A percentile compares a stretch with the other conserved stretches of the same genome.
Conservation (phyloP, 495 filamentous ascomycete species). For the Schizothecium vesticola region DNA sequence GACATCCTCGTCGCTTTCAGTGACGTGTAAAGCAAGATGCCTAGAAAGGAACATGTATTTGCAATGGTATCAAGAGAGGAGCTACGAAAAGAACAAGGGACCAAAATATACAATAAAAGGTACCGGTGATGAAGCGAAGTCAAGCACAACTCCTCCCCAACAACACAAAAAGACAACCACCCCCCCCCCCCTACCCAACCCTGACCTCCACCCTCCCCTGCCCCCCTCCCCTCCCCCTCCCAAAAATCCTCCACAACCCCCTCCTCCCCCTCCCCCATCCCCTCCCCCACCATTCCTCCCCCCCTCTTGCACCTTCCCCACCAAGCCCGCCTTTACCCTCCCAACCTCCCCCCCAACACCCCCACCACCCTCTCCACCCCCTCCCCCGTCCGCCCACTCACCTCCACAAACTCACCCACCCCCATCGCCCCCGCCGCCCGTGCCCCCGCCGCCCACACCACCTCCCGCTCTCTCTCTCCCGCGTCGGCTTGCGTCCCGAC, state of each 20-base stretch:
- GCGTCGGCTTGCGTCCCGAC: constrained; percentile 35
- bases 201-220: not conserved
- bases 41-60: not conserved
- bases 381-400: not conserved
- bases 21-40: no score
- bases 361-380: not conserved
- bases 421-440: constrained; percentile 19
- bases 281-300: not conserved
- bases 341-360: not conserved
- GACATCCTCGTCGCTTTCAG: not conserved
- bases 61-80: not conserved
- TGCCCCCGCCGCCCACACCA: constrained; percentile 26
- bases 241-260: not conserved
- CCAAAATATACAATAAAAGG: not conserved
- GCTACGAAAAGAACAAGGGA: not conserved
- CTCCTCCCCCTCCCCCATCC: not conserved
- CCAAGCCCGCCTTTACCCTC: not conserved
- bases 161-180: no score
- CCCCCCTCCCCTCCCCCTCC: not conserved
- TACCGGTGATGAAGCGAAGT: not conserved
- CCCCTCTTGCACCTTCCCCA: not conserved
- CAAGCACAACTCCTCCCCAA: not conserved
- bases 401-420: not conserved
- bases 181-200: not conserved
- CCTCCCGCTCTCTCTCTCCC: constrained; percentile 22